These are phyloP conservation scores for Debaryomyces singareniensis DNA, from an alignment of 1,139 yeast species.

Conservation along the genomic window DNA sequence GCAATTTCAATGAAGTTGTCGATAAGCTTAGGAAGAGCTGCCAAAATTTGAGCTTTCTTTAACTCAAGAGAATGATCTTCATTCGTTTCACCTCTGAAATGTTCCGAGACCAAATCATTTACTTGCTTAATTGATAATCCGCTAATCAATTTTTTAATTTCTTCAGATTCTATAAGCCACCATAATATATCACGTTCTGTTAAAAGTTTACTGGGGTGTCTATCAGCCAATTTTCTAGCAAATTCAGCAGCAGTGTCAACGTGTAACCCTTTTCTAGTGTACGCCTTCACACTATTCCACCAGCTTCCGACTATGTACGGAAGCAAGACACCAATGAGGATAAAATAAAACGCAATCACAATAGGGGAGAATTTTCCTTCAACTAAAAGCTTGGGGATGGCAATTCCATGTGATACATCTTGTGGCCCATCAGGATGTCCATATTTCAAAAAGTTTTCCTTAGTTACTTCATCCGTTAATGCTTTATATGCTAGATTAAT, in stretches of 20 bases:
- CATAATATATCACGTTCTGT: slow-evolving; percentile 55
- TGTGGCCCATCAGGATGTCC: slow-evolving; percentile 99
- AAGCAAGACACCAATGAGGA: slow-evolving; percentile 67
- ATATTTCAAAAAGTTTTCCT: slow-evolving; percentile 74
- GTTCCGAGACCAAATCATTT: slow-evolving; percentile 45
- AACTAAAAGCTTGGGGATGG: slow-evolving; percentile 85
- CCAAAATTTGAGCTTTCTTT: slow-evolving; percentile 50
- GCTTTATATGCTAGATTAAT: slow-evolving; percentile 93
- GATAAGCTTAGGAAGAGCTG: slow-evolving; percentile 60
- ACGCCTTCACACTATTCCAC: slow-evolving; percentile 83
- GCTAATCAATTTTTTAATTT: slow-evolving; percentile 40
- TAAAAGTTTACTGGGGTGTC: slow-evolving; percentile 70
- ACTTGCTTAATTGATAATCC: slow-evolving; percentile 42
- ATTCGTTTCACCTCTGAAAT: slow-evolving; percentile 44
- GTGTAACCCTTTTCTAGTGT: slow-evolving; percentile 80
- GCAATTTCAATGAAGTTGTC: slow-evolving; percentile 78
- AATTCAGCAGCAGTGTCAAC: slow-evolving; percentile 75
- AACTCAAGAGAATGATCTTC: slow-evolving; percentile 20
- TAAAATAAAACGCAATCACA: slow-evolving; percentile 57
- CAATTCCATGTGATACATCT: slow-evolving; percentile 92
- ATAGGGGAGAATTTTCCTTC: slow-evolving; percentile 75
- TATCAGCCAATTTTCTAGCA: slow-evolving; percentile 57
- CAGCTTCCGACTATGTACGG: slow-evolving; percentile 79
- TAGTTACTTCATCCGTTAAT: slow-evolving; percentile 81
- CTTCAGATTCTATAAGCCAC: slow-evolving; percentile 60